A percentile compares a stretch with the other conserved stretches of the same genome.
phyloP scores from a whole-genome alignment of 2,329 filamentous ascomycete genomes.

The Monosporascus sp. region DNA sequence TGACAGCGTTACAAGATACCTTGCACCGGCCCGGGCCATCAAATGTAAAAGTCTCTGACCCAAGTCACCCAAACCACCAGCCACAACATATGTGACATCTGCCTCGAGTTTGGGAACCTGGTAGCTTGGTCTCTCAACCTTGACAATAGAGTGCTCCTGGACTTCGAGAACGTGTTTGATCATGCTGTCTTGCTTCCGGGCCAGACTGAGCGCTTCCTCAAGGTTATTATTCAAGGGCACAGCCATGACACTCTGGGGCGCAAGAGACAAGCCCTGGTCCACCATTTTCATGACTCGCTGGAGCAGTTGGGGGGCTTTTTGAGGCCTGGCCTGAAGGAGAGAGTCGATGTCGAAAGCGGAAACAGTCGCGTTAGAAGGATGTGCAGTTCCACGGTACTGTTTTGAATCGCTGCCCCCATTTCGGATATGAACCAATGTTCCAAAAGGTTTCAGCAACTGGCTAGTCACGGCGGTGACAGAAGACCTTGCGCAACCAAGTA shows the following conservation, averaged over 20 bases:
- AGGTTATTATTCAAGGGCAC: not conserved
- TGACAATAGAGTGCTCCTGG: not conserved
- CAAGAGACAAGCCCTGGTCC: not conserved
- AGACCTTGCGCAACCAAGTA: conserved; percentile 2
- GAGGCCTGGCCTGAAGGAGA: not conserved
- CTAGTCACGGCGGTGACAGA: not conserved
- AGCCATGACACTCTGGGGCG: not conserved
- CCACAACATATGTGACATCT: conserved; percentile 8
- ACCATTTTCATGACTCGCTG: not conserved
- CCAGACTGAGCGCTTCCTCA: not conserved
- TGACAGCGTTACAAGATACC: conserved; percentile 9
- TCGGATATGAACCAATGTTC: conserved; percentile 2
- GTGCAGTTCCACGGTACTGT: not conserved
- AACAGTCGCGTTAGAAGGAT: not conserved
- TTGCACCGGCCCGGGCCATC: conserved; percentile 7
- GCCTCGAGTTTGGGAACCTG: conserved; percentile 1
- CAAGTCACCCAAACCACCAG: conserved; percentile 11
- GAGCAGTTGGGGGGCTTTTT: not conserved
- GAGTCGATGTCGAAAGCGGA: not conserved
- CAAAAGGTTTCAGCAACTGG: conserved; percentile 2
- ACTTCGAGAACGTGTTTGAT: not conserved
- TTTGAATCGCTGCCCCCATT: not conserved
- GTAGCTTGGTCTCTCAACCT: not conserved
- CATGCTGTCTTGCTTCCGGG: not conserved
- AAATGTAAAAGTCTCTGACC: conserved; percentile 3